phyloP scores from a whole-genome alignment of 2,329 filamentous ascomycete species.

The Ceratocystis lukuohia region DNA sequence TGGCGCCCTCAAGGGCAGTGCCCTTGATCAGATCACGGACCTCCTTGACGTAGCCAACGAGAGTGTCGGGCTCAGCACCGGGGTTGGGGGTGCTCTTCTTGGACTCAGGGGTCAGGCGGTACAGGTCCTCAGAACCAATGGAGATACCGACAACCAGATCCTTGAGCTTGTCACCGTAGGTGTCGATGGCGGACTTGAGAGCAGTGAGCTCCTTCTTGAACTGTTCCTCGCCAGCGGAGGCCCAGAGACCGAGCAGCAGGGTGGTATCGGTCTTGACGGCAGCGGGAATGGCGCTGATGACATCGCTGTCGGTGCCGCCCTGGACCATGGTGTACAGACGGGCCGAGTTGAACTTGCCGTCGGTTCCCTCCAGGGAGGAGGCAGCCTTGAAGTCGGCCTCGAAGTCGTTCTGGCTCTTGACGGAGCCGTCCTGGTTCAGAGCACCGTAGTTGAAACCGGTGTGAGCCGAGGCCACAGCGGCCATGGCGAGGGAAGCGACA shows the following conservation, averaged over 20 bases:
- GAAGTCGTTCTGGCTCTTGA: constrained; percentile 52
- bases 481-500: constrained; percentile 14
- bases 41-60: constrained; percentile 58
- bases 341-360: constrained; percentile 50
- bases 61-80: constrained; percentile 47
- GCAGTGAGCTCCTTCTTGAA: constrained; percentile 65
- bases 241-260: constrained; percentile 75
- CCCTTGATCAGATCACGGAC: constrained; percentile 50
- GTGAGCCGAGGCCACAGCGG: constrained; percentile 27
- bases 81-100: constrained; percentile 46
- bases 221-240: constrained; percentile 48
- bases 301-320: constrained; percentile 40
- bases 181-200: constrained; percentile 51
- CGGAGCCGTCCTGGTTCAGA: constrained; percentile 44
- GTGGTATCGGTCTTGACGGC: constrained; percentile 68
- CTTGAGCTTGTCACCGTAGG: constrained; percentile 54
- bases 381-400: constrained; percentile 56
- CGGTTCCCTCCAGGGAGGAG: constrained; percentile 47
- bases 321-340: constrained; percentile 63
- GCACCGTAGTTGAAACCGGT: constrained; percentile 65
- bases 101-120: constrained; percentile 62
- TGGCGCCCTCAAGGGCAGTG: constrained; percentile 43
- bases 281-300: constrained; percentile 64
- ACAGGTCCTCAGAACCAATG: constrained; percentile 75
- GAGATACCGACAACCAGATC: constrained; percentile 67